A percentile compares a stretch with the other conserved stretches of the same genome.
Conservation (phyloP, 2,329 filamentous ascomycete genomes). For the Ophiocordyceps camponoti-rufipedis region DNA sequence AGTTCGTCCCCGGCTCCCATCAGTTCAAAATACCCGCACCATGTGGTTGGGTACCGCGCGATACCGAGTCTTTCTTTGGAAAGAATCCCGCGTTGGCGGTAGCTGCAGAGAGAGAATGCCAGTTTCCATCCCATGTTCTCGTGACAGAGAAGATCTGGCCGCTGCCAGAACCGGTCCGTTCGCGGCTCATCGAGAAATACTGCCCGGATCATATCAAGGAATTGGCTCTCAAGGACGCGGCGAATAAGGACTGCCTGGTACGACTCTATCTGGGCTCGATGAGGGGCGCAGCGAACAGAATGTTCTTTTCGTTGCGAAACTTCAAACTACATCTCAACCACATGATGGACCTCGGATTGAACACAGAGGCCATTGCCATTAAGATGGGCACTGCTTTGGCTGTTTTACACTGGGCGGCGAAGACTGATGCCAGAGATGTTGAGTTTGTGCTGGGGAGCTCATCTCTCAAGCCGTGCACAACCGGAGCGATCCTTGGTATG, state of each 20-base stretch:
- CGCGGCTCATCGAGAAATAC: slow-evolving; percentile 6
- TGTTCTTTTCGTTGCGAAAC: slow-evolving; percentile 12
- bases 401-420: slow-evolving; percentile 13
- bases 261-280: slow-evolving; percentile 6
- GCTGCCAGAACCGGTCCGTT: slow-evolving; percentile 6
- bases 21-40: slow-evolving; percentile 1
- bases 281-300: neutral
- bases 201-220: slow-evolving; percentile 3
- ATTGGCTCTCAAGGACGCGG: slow-evolving; percentile 1
- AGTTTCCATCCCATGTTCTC: slow-evolving; percentile 6
- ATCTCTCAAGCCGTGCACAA: neutral
- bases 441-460: slow-evolving; percentile 14
- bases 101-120: slow-evolving; percentile 1
- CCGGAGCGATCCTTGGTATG: no score
- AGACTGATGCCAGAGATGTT: slow-evolving; percentile 11
- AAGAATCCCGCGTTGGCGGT: slow-evolving; percentile 1
- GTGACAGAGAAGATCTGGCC: slow-evolving; percentile 9
- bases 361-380: slow-evolving; percentile 5
- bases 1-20: neutral
- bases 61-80: slow-evolving; percentile 1
- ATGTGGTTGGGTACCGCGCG: neutral
- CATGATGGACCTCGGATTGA: slow-evolving; percentile 8
- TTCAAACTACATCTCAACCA: slow-evolving; percentile 14
- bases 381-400: slow-evolving; percentile 11
- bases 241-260: slow-evolving; percentile 7